Evolutionary conservation across 192 early-diverging fungal genomes (phyloP), one percentile per base, ranked within the genome.

Genomic region (Chytriomyces hyalinus): DNA sequence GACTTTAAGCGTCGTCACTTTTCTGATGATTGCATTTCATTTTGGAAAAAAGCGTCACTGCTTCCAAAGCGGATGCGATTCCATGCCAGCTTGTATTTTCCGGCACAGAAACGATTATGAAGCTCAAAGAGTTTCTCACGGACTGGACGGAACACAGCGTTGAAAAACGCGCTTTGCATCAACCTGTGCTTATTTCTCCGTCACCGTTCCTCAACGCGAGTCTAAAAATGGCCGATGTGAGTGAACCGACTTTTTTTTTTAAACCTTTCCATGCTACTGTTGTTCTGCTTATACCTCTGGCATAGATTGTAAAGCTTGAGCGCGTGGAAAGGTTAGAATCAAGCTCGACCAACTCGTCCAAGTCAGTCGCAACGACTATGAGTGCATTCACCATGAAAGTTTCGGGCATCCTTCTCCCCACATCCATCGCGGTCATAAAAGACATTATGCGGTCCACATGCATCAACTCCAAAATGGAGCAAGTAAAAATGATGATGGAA

Each of bases 131-230:
- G 17, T 73, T 62, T 26, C 47, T 73, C 17, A 24, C 62, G 6
- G 15, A 15, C 44, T 73, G 71, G 71, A 60, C 62, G 8, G 71
- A 73, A 24, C 71, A 73, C 11, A 62, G 59, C 45, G 60, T 73
- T 26, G 71, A 73, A 45, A 73, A 47, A 59, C 71, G 71, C 5
- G 71, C 71, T 0, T 17, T 73, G 1, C 3, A 73, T 28, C 71
- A 62, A 22, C 71, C 71, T n/a, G 45, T 73, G 0, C 49, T 73
- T 11, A 46, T 73, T 63, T 73, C 71, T 13, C 71, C 60, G 4
- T 44, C 71, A 48, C 71, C 71, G n/a, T 73, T 73, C 49, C 62
- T 73, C 45, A 60, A 73, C 26, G 57, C 71, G 43, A 49, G 46
- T 11, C 8, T 73, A 11, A 73, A 73, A 48, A n/a, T 73, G 26